These are phyloP conservation scores for Tetrahymena malaccensis DNA, from an alignment of 73 alveolate species.

Conservation along the genomic window DNA sequence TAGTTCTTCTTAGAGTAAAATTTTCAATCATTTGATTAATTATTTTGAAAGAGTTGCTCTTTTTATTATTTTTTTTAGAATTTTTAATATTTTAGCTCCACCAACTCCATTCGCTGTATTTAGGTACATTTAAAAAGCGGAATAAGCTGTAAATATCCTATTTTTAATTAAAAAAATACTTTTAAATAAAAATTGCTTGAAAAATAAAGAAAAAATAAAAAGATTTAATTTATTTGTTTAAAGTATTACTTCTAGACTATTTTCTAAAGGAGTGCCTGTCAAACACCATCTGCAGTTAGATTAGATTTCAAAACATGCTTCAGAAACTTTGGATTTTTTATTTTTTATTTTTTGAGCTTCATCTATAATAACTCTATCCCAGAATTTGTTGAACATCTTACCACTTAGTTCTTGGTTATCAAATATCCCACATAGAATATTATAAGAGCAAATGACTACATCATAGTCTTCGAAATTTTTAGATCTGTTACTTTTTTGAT, in stretches of 20 bases:
- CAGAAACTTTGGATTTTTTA: constrained; percentile 18
- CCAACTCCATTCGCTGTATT: constrained; percentile 21
- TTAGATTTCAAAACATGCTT: constrained; percentile 31
- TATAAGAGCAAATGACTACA: neutral
- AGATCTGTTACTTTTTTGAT: neutral
- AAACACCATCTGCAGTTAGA: constrained; percentile 49
- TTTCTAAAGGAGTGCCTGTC: constrained; percentile 55
- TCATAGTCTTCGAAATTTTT: neutral
- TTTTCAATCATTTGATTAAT: constrained; percentile 15
- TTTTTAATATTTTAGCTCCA: constrained; percentile 16
- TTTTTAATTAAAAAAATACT: neutral
- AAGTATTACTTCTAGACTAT: constrained; percentile 28
- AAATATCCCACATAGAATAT: neutral
- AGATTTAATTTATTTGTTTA: neutral
- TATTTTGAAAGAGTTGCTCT: neutral
- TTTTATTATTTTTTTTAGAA: neutral
- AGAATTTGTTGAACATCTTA: neutral
- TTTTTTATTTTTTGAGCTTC: constrained; percentile 38
- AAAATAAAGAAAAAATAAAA: neutral
- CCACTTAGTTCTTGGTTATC: neutral
- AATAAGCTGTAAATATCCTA: neutral
- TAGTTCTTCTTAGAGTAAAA: constrained; percentile 43
- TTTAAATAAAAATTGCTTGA: neutral
- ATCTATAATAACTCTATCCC: constrained; percentile 43
- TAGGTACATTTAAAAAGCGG: neutral